Conservation (phyloP, 1,284 basidiomycete genomes). For the Apiotrichum veenhuisii region DNA sequence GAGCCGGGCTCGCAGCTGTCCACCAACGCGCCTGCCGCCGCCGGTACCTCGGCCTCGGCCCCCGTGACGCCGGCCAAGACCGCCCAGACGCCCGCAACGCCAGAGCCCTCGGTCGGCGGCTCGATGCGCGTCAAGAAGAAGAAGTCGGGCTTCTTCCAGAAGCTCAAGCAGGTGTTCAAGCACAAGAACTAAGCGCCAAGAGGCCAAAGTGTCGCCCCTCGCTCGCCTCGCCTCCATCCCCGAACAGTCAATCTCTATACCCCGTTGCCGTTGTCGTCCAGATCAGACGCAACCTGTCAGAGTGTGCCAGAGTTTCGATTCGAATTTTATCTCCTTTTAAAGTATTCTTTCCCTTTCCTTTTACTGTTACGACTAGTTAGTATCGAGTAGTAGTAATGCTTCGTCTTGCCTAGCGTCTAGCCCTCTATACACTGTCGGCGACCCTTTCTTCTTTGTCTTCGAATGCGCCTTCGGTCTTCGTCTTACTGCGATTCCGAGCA, state of each 20-base stretch:
- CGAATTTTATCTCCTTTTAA: background rate
- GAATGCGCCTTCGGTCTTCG: background rate
- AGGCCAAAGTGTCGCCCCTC: too few relatives aligned
- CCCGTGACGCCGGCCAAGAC: constrained; percentile 9
- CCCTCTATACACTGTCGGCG: background rate
- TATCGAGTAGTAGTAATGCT: background rate
- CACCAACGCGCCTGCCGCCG: background rate
- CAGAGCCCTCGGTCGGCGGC: background rate
- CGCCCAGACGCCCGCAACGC: background rate
- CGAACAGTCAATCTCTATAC: background rate
- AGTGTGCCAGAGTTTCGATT: background rate
- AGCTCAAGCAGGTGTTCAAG: constrained; percentile 18
- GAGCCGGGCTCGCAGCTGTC: background rate
- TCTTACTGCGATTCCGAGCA: background rate
- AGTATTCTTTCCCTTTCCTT: background rate
- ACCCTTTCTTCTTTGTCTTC: background rate
- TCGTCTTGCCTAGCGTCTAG: background rate
- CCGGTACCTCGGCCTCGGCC: constrained; percentile 6
- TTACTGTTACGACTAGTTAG: background rate
- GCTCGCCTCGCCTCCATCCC: background rate
- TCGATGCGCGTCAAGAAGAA: constrained; percentile 17
- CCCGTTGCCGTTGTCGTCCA: too few relatives aligned
- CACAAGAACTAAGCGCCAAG: constrained; percentile 5
- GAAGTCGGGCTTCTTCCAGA: constrained; percentile 29
- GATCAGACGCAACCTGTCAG: too few relatives aligned